These are phyloP conservation scores for Limonium bicolor DNA, from an alignment of 148 eudicot genomes.

Conservation along the genomic window DNA sequence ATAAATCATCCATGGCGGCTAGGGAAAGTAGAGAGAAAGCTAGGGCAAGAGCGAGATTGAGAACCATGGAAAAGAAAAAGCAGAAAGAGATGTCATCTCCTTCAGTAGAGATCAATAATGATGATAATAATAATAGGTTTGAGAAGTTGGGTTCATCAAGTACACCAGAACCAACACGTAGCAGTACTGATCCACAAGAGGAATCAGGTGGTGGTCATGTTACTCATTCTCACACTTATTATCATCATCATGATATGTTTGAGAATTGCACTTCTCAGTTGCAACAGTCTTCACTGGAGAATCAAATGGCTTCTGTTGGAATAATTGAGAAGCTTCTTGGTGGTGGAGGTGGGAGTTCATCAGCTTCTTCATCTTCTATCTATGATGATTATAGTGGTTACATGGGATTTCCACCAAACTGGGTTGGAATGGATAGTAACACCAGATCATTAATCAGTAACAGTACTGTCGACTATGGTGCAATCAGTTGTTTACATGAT, in stretches of 20 bases:
- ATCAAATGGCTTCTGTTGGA: conserved; percentile 22
- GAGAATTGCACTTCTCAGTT: too few relatives aligned
- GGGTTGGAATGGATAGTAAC: too few relatives aligned
- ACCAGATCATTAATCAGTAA: too few relatives aligned
- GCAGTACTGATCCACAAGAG: neutral
- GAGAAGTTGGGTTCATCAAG: conserved; percentile 7
- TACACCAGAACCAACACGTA: conserved; percentile 11
- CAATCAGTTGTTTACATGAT: neutral
- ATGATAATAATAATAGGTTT: neutral
- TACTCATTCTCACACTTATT: too few relatives aligned
- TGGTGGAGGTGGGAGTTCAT: conserved; percentile 6
- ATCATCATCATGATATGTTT: too few relatives aligned
- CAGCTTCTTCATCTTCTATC: conserved; percentile 9
- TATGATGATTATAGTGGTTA: conserved; percentile 4
- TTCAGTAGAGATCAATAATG: conserved; percentile 3
- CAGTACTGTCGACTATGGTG: conserved; percentile 4
- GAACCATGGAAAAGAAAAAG: conserved; percentile 22
- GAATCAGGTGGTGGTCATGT: conserved; percentile 4
- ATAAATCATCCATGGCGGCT: neutral
- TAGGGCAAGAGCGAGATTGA: conserved; percentile 47
- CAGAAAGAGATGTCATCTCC: conserved; percentile 1
- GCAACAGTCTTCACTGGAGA: too few relatives aligned
- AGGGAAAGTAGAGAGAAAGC: conserved; percentile 47
- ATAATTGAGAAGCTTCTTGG: conserved; percentile 21
- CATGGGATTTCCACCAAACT: conserved; percentile 15